A percentile compares a stretch with the other conserved stretches of the same genome.
Evolutionary conservation across 2,329 filamentous ascomycete genomes (phyloP).

Genomic region (Apiospora kogelbergensis): DNA sequence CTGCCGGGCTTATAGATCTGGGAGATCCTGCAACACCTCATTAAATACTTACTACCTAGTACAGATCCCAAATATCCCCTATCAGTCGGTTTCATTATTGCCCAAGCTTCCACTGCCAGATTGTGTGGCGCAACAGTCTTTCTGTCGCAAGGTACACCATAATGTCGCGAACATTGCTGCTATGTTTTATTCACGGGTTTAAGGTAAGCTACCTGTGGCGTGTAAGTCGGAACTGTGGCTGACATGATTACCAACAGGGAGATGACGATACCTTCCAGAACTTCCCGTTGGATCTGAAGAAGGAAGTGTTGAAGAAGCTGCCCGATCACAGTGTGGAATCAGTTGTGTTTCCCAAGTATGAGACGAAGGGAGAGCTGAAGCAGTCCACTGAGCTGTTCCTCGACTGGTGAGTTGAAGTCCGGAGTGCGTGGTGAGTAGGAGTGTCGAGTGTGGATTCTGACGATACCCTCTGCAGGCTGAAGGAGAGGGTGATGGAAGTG

Average conservation of each 20-base stretch:
- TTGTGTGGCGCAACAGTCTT: background rate
- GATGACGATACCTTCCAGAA: conserved; percentile 67
- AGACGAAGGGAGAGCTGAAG: conserved; percentile 68
- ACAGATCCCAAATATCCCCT: background rate
- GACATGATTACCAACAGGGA: conserved; percentile 43
- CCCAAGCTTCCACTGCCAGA: background rate
- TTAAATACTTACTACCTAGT: background rate
- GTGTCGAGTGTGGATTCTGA: background rate
- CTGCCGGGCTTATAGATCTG: background rate
- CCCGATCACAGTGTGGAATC: conserved; percentile 60
- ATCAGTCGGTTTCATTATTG: background rate
- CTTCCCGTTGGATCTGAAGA: conserved; percentile 64
- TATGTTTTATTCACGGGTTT: conserved; percentile 77
- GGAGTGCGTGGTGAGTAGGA: too few relatives aligned
- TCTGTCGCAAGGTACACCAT: background rate
- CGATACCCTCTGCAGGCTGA: conserved; percentile 57
- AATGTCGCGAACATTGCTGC: conserved; percentile 58
- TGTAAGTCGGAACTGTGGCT: background rate
- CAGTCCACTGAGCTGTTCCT: conserved; percentile 46
- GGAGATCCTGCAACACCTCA: background rate
- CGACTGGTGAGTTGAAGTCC: conserved; percentile 35
- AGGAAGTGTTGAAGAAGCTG: conserved; percentile 56
- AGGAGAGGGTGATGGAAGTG: conserved; percentile 77
- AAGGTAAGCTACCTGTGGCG: conserved; percentile 43
- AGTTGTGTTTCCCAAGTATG: conserved; percentile 69